Base-by-base conservation (phyloP, 2,329 filamentous ascomycete species). In the Bipolaris zeicola region DNA sequence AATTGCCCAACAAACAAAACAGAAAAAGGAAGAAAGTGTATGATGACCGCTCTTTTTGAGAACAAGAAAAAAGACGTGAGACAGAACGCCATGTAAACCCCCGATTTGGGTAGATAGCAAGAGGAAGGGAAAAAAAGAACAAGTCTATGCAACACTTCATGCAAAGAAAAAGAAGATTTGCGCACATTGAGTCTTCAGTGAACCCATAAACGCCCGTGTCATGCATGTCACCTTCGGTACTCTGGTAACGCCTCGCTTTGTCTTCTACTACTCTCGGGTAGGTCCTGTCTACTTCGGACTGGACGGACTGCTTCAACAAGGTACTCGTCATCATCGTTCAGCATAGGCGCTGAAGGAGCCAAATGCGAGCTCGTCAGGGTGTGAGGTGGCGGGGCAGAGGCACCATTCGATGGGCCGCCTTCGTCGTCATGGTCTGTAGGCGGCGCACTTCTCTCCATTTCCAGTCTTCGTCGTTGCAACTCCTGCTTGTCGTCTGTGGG, bases 401-500 rank as follows among this genome's bases (percentile, higher is more conserved):
- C 60, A n/a, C 41, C 51, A 20, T 57, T 60, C 5, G 63, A 63
- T 14, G 58, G 44, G 16, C 57, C 65, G 6, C 52, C 61, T 11
- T 68, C 65, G 22, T 69, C 68, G 11, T 64, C 60, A 10, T 66
- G 59, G 4, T 69, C 64, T 2, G 55, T 63, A 1, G 71, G 69
- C 2, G 80, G 79, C 3, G 76, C 77, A 37, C 79, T 81, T 7
- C 71, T 69, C 42, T 78, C 76, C 58, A 75, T 63, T 60, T 78
- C 68, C 4, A 81, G 62, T 45, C 76, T 68, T 7, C 73, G 71
- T 14, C 77, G 68, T 48, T 93, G 89, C 6, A 92, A 78, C 71
- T 96, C 91, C 65, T 88, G 87, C 73, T 96, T 95, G 73, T 96
- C 93, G 52, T 95, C 90, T 13, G 76, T 79, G 3, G 77, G 71